phyloP scores from a whole-genome alignment of 164 flowering plant species.

The Kingdonia uniflora region DNA sequence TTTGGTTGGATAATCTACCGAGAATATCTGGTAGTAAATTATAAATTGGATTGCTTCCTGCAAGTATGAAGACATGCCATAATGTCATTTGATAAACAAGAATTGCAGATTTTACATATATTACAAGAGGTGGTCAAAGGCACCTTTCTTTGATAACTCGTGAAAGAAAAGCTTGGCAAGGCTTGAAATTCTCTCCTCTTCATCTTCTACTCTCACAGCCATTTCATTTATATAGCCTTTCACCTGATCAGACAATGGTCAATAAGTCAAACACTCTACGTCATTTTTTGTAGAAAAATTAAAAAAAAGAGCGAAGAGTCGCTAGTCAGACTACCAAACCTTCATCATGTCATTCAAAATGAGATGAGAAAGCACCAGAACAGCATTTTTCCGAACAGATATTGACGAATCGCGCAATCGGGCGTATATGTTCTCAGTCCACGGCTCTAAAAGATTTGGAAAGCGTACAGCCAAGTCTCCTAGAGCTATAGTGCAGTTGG shows the following conservation, averaged over 20 bases:
- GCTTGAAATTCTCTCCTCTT: constrained; percentile 84
- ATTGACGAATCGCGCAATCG: constrained; percentile 70
- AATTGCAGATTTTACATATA: no score
- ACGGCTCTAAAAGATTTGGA: constrained; percentile 95
- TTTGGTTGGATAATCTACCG: constrained; percentile 68
- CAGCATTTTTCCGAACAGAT: constrained; percentile 92
- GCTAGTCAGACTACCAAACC: constrained; percentile 31
- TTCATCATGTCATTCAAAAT: constrained; percentile 99
- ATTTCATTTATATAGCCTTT: constrained; percentile 96
- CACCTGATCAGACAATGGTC: constrained; percentile 41
- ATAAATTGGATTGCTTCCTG: constrained; percentile 95
- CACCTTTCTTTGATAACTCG: constrained; percentile 95
- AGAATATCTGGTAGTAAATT: constrained; percentile 97
- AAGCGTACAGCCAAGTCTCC: constrained; percentile 97
- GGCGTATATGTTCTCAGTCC: constrained; percentile 96
- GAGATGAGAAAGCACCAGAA: constrained; percentile 95
- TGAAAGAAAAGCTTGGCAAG: constrained; percentile 87
- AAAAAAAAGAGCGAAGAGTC: constrained; percentile 6
- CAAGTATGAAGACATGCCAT: constrained; percentile 4
- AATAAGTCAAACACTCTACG: neutral
- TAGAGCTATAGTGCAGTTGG: constrained; percentile 88
- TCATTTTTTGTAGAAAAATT: neutral
- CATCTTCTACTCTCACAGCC: constrained; percentile 83
- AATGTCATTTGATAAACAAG: no score
- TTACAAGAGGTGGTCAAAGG: neutral